Evolutionary conservation across 306 rosid species (phyloP), one percentile per base, ranked within the genome.

Genomic region (Potentilla sterilis): DNA sequence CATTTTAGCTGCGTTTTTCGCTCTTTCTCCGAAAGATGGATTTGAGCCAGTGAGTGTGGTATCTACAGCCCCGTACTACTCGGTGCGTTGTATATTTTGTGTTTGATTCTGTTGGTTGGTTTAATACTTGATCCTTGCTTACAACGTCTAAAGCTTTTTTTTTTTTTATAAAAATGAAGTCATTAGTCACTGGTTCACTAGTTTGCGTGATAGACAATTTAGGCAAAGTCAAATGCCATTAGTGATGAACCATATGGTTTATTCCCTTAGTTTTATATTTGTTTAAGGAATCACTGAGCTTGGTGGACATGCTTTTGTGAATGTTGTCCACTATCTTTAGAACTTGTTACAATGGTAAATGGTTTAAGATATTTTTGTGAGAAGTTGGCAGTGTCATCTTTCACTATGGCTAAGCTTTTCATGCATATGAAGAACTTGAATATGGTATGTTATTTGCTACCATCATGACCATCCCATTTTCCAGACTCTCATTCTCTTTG

Each of bases 51-150:
- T 86, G 28, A 84, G 75, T 16, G 96, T 95, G 16, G 85, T 92
- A 0, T 88, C 99, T 41, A 83, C 90, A 9, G 83, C 89, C 24
- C 99, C 99, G 62, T 92, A 80, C 75, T 95, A 95, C 81, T 92
- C 99, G 78, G 99, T 92, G 38, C 86, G 93, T 69, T 37, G 38
- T 15, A 1, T 28, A 41, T 35, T 22, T 16, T 42, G 15, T 24
- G 52, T 75, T 49, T 79, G 79, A 79, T 76, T 73, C 79, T 85
- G 66, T 47, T 54, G 72, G 58, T 41, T 57, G 47, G 52, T 34
- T 62, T 42, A 14, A 51, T 47, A 13, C 28, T 18, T 32, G 21
- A 48, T 70, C 49, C 42, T 38, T 13, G 32, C 51, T 41, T 21
- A 16, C 18, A 10, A 42, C 22, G n/a, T 79, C 2, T 49, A 37